phyloP scores from a whole-genome alignment of 2,329 filamentous ascomycete species.

The Penicillium sclerotiorum region DNA sequence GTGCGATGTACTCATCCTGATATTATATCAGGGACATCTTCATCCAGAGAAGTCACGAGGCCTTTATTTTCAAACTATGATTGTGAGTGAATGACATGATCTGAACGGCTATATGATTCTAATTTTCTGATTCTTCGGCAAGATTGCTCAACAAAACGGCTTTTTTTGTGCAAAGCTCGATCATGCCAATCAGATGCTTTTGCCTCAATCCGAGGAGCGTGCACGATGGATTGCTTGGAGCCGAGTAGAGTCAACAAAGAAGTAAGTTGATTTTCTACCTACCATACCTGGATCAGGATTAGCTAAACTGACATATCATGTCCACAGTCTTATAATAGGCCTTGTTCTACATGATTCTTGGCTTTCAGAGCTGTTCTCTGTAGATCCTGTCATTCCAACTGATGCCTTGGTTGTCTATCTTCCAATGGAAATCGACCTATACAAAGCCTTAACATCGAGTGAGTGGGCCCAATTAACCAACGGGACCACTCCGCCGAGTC shows the following conservation, averaged over 20 bases:
- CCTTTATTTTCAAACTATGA: constrained; percentile 4
- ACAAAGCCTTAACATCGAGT: not conserved
- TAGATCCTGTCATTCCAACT: constrained; percentile 5
- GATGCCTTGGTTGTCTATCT: not conserved
- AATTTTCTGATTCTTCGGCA: not conserved
- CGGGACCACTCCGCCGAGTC: not conserved
- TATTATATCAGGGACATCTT: not conserved
- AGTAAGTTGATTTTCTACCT: not conserved
- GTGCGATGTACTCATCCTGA: not conserved
- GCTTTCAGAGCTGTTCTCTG: constrained; percentile 11
- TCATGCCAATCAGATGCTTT: not conserved
- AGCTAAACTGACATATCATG: not conserved
- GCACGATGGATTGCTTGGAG: constrained; percentile 9
- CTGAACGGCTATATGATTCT: not conserved
- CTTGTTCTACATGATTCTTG: constrained; percentile 13
- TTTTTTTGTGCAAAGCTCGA: constrained; percentile 3
- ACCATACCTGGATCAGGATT: not conserved
- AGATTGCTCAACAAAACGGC: constrained; percentile 5
- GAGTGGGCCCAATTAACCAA: not conserved
- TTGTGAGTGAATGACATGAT: not conserved
- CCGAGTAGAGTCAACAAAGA: constrained; percentile 10
- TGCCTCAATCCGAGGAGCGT: not conserved
- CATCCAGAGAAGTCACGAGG: constrained; percentile 4
- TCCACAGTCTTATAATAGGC: constrained; percentile 10
- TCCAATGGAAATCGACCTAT: not conserved